These are phyloP conservation scores for Botrytis pseudocinerea DNA, from an alignment of 2,329 filamentous ascomycete species.

Conservation along the genomic window DNA sequence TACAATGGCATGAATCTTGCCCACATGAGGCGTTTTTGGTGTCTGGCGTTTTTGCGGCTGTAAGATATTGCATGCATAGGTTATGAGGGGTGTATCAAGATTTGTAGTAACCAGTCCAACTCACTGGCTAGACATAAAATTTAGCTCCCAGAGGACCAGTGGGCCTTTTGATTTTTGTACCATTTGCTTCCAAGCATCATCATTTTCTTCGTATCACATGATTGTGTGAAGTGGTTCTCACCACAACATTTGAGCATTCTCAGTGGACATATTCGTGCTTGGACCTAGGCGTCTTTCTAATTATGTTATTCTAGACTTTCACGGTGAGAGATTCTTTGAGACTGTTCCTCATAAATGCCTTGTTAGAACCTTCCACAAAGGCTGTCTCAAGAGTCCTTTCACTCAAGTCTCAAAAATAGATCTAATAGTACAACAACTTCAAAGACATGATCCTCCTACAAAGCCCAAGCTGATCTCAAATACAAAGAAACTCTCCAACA, in stretches of 20 bases:
- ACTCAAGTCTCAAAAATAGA: slow-evolving; percentile 9
- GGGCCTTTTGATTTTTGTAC: neutral
- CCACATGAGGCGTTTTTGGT: slow-evolving; percentile 18
- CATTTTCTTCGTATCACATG: neutral
- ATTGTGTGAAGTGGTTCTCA: neutral
- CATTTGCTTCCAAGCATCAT: neutral
- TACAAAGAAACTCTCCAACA: neutral
- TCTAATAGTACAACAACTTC: neutral
- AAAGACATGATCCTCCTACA: slow-evolving; percentile 5
- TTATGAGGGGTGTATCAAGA: neutral
- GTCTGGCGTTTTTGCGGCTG: slow-evolving; percentile 4
- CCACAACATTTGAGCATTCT: neutral
- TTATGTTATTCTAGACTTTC: neutral
- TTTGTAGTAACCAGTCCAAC: neutral
- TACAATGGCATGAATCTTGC: slow-evolving; percentile 17
- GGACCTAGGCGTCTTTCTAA: slow-evolving; percentile 1
- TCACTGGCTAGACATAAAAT: neutral
- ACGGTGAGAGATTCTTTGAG: neutral
- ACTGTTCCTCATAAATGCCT: neutral
- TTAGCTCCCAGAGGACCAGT: neutral
- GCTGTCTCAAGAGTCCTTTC: neutral
- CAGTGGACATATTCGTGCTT: neutral
- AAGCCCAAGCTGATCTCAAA: neutral
- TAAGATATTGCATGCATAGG: slow-evolving; percentile 15
- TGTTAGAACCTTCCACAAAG: slow-evolving; percentile 8